Base-by-base conservation (phyloP, 2,329 filamentous ascomycete species). In the Alternaria consortialis region DNA sequence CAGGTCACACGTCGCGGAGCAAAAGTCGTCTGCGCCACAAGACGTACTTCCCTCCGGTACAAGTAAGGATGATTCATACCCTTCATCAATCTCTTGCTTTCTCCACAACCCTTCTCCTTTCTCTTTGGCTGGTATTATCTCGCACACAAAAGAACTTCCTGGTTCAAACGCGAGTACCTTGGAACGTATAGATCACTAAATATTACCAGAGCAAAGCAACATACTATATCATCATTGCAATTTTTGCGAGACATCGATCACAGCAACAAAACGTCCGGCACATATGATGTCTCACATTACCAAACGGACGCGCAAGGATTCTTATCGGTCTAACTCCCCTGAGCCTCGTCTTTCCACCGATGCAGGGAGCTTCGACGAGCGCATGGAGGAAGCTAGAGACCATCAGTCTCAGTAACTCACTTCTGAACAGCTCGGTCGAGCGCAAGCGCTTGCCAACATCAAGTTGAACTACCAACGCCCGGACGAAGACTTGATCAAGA, bases 381-480 rank as follows among this genome's bases (percentile, higher is more conserved):
- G 37, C 17, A 40, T 40, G 37, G 17, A 40, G 31, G 17, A 25
- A 2, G 13, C 46, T 20, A 32, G 6, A 34, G 6, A 5, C 1
- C 20, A 17, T 34, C 31, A 9, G 4, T 5, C 27, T 5, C 25
- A 17, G 8, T 11, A 37, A 13, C 40, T 61, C 13, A 61, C 37
- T 5, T 20, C 25, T 4, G 47, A 43, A 23, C 39, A 61, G 12
- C 17, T 27, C 0, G 15, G 23, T 5, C 48, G n/a, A 12, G 48
- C 58, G 13, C 48, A 43, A 25, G 54, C 42, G 8, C 36, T 58
- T 17, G 42, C 58, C n/a, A 50, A 58, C 12, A 48, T 58, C 36
- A 37, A 50, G 20, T 15, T 25, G 20, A 42, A 61, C 15, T 61
- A 58, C 20, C 58, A 61, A 37, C 48, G 37, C 11, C 54, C 58